These are phyloP conservation scores for Diutina siamensis DNA, from an alignment of 1,139 yeast species.

Conservation along the genomic window DNA sequence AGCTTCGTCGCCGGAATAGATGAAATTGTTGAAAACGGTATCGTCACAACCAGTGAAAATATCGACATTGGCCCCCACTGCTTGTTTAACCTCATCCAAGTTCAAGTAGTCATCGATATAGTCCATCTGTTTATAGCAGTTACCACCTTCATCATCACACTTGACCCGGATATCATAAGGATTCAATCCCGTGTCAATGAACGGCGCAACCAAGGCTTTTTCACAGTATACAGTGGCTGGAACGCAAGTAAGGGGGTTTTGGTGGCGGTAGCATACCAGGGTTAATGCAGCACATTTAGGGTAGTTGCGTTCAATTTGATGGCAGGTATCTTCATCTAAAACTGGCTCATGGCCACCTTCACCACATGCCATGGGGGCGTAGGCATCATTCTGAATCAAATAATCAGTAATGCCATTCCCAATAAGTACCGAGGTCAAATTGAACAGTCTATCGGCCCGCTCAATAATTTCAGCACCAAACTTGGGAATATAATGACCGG, in stretches of 20 bases:
- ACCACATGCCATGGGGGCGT: constrained; percentile 10
- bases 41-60: constrained; percentile 9
- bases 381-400: constrained; percentile 8
- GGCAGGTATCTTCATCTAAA: constrained; percentile 6
- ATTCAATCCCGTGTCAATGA: constrained; percentile 48
- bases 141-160: constrained; percentile 30
- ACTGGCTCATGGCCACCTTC: constrained; percentile 10
- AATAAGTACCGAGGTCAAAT: constrained; percentile 16
- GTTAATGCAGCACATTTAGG: constrained; percentile 8
- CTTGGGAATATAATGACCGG: constrained; percentile 10
- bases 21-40: constrained; percentile 36
- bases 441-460: constrained; percentile 9
- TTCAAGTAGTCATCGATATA: constrained; percentile 51
- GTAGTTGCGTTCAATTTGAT: constrained; percentile 8
- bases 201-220: constrained; percentile 22
- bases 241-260: constrained; percentile 8
- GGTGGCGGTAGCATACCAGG: constrained; percentile 7
- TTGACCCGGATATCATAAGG: constrained; percentile 55
- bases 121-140: constrained; percentile 49
- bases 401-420: constrained; percentile 10
- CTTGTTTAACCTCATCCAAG: constrained; percentile 43
- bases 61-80: constrained; percentile 51
- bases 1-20: constrained; percentile 47
- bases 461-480: constrained; percentile 9
- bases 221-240: constrained; percentile 9